These are phyloP conservation scores for Chamaecrista fasciculata DNA, from an alignment of 306 rosid species.

Conservation along the genomic window DNA sequence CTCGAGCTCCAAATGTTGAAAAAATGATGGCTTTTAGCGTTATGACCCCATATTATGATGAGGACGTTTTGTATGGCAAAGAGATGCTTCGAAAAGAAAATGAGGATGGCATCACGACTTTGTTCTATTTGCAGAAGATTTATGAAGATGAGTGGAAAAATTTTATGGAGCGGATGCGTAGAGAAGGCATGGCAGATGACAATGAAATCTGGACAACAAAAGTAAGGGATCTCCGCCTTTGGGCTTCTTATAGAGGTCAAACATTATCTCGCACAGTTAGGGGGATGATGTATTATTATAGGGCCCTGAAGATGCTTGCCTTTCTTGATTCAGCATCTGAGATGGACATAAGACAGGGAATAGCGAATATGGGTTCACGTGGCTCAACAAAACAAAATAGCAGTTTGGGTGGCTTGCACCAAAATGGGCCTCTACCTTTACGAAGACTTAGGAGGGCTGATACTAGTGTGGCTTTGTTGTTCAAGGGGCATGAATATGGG, in stretches of 20 bases:
- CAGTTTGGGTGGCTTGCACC: constrained; percentile 40
- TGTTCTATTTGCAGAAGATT: constrained; percentile 87
- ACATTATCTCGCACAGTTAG: constrained; percentile 89
- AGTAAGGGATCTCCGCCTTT: constrained; percentile 67
- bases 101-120: constrained; percentile 85
- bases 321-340: constrained; percentile 90
- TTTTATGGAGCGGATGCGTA: constrained; percentile 82
- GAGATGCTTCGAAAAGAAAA: constrained; percentile 64
- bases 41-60: constrained; percentile 90
- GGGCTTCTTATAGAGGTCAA: constrained; percentile 96
- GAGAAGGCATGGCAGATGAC: constrained; percentile 71
- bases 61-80: constrained; percentile 72
- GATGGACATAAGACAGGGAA: constrained; percentile 54
- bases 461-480: constrained; percentile 52
- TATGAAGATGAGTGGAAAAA: constrained; percentile 90
- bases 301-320: constrained; percentile 84
- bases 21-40: constrained; percentile 91
- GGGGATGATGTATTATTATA: constrained; percentile 95
- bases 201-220: constrained; percentile 59
- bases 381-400: constrained; percentile 41
- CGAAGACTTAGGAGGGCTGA: constrained; percentile 46
- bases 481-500: constrained; percentile 73
- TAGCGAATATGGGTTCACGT: constrained; percentile 54
- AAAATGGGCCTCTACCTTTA: constrained; percentile 37
- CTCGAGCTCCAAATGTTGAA: constrained; percentile 85